Conservation (phyloP, 306 rosid species). For the Quercus gilva region DNA sequence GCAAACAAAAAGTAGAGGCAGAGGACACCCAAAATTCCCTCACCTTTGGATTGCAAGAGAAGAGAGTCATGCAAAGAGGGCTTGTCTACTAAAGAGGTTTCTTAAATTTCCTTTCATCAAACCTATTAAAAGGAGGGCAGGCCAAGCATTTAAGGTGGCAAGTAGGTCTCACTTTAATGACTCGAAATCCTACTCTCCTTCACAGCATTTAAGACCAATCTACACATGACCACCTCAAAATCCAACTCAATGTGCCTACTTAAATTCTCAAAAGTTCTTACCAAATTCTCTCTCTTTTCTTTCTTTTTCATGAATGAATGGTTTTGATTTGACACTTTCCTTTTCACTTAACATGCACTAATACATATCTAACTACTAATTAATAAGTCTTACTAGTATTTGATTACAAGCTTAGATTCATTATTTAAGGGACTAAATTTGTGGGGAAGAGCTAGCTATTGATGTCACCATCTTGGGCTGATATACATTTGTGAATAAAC, state of each 20-base stretch:
- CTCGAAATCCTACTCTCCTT: slow-evolving; percentile 27
- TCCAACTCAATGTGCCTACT: slow-evolving; percentile 7
- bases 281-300: background rate
- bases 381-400: too few relatives aligned
- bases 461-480: too few relatives aligned
- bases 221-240: slow-evolving; percentile 25
- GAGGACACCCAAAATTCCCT: background rate
- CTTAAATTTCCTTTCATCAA: slow-evolving; percentile 25
- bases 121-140: slow-evolving; percentile 27
- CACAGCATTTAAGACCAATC: slow-evolving; percentile 36
- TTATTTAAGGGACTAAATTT: background rate
- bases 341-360: background rate
- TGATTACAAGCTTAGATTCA: too few relatives aligned
- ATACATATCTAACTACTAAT: background rate
- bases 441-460: background rate
- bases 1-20: background rate
- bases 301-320: background rate
- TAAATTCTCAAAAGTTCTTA: background rate
- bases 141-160: slow-evolving; percentile 41
- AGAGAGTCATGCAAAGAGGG: slow-evolving; percentile 21
- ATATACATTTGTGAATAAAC: too few relatives aligned
- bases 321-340: background rate
- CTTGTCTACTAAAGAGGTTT: slow-evolving; percentile 13
- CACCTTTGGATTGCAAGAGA: background rate
- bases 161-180: slow-evolving; percentile 44